phyloP scores from a whole-genome alignment of 192 early-diverging fungal species.

The Backusella tarrabulga region DNA sequence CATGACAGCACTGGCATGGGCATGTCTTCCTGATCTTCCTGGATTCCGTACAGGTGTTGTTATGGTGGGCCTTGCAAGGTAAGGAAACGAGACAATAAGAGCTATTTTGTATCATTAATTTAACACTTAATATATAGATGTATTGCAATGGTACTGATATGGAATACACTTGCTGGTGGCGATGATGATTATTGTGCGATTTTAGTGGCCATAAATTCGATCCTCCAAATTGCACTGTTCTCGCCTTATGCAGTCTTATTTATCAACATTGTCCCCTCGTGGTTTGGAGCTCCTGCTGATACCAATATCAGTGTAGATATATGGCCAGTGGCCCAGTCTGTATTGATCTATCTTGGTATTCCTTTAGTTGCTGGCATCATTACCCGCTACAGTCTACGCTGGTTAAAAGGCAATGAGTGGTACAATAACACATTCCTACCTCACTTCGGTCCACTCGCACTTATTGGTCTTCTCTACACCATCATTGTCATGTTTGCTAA shows the following conservation, averaged over 20 bases:
- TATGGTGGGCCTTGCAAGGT: constrained; percentile 44
- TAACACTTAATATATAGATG: constrained; percentile 44
- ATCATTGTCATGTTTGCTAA: constrained; percentile 71
- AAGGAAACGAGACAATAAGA: not conserved
- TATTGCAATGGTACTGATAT: constrained; percentile 81
- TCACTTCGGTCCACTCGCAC: constrained; percentile 49
- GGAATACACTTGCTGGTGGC: constrained; percentile 68
- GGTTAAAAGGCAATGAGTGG: constrained; percentile 40
- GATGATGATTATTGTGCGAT: constrained; percentile 69
- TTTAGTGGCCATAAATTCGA: constrained; percentile 66
- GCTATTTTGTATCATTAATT: no score
- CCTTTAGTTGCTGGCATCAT: constrained; percentile 58
- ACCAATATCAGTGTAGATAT: constrained; percentile 41
- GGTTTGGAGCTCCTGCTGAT: constrained; percentile 28
- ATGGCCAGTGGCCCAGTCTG: constrained; percentile 52
- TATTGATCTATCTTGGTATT: constrained; percentile 68
- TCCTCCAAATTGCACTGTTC: constrained; percentile 65
- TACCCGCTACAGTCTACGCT: constrained; percentile 46
- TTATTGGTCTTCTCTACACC: constrained; percentile 63
- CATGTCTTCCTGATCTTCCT: constrained; percentile 60
- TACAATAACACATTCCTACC: constrained; percentile 58
- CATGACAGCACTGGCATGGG: constrained; percentile 70
- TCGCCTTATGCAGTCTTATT: constrained; percentile 60
- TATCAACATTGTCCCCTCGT: constrained; percentile 47
- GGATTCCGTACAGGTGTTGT: constrained; percentile 67